Evolutionary conservation across 345 rosid genomes (phyloP).

Genomic region (Eutrema heterophyllum): DNA sequence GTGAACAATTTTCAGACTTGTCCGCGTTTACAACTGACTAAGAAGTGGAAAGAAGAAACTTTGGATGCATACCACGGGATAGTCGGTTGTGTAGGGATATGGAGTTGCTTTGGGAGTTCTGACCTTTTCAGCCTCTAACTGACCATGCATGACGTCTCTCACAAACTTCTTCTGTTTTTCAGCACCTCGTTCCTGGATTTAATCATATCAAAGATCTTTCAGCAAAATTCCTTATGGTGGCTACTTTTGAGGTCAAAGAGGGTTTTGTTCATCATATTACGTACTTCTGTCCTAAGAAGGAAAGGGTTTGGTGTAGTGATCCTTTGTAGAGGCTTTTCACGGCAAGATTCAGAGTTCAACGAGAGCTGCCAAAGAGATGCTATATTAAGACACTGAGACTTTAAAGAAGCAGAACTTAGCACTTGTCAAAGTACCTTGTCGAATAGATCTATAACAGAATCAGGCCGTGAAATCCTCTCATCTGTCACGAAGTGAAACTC

Average conservation of each 20-base stretch:
- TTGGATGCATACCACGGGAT: background rate
- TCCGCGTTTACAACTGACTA: background rate
- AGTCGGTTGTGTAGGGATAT: slow-evolving; percentile 84
- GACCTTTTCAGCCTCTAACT: background rate
- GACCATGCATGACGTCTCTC: background rate
- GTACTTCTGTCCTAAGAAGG: background rate
- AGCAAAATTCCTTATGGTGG: background rate
- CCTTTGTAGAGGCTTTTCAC: background rate
- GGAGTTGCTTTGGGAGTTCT: slow-evolving; percentile 48
- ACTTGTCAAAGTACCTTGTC: slow-evolving; percentile 10
- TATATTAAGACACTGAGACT: background rate
- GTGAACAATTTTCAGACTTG: background rate
- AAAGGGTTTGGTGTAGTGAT: background rate
- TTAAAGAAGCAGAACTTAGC: background rate
- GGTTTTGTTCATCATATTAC: background rate
- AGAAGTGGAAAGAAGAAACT: background rate
- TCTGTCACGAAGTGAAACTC: background rate
- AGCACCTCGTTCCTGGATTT: background rate
- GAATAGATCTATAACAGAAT: background rate
- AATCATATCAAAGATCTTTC: background rate
- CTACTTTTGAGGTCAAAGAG: background rate
- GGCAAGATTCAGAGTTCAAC: background rate
- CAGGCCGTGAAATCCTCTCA: background rate
- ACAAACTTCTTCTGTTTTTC: background rate
- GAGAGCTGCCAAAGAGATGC: background rate